phyloP scores from a whole-genome alignment of 139 green algal species.

The Pleodorina starrii region DNA sequence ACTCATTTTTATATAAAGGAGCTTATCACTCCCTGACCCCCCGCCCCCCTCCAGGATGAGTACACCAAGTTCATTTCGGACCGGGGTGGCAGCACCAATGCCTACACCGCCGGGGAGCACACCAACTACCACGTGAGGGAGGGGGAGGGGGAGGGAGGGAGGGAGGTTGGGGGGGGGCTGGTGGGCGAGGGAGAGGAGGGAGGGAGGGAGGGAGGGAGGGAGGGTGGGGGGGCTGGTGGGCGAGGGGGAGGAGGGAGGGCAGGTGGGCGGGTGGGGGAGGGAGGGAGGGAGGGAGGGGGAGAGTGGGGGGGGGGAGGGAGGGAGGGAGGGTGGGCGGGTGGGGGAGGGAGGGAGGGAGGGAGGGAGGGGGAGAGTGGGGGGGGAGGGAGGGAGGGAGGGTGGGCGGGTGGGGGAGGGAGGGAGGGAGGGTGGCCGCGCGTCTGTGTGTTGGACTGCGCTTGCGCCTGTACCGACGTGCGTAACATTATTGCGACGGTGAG shows the following conservation, averaged over 20 bases:
- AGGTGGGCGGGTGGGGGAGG: background rate
- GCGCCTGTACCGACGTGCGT: no score
- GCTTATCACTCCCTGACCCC: no score
- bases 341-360: background rate
- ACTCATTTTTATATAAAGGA: no score
- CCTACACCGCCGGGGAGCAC: conserved; percentile 84
- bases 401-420: background rate
- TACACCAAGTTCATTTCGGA: conserved; percentile 78
- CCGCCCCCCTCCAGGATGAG: conserved; percentile 69
- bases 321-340: background rate
- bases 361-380: background rate
- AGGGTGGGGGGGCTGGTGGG: background rate
- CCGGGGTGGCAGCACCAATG: conserved; percentile 88
- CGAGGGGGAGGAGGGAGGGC: background rate
- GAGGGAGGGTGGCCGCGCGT: no score
- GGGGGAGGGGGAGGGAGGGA: background rate
- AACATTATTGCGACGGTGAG: no score
- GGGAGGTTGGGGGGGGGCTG: no score
- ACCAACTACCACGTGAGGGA: conserved; percentile 90
- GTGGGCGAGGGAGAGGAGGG: no score
- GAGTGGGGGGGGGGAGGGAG: no score
- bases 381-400: background rate
- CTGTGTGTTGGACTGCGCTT: no score
- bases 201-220: background rate
- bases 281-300: no score